Percentiles rank a stretch among this genome's conserved stretches.
These are phyloP conservation scores for Russula compacta DNA, from an alignment of 768 basidiomycete genomes.

Conservation along the genomic window DNA sequence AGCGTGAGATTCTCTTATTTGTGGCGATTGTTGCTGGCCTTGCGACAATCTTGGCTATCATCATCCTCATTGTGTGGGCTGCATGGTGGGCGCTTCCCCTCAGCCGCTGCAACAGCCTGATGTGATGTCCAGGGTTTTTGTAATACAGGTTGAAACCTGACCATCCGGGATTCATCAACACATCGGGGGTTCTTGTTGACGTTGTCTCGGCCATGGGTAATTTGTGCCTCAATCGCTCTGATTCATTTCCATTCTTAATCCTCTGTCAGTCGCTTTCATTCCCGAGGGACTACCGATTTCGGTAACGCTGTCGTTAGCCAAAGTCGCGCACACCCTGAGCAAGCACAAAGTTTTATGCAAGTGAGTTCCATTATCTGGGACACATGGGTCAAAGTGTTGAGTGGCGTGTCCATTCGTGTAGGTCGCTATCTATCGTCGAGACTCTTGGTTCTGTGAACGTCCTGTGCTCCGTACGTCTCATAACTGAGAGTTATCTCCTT, in stretches of 20 bases:
- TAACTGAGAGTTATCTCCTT: neutral
- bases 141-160: conserved; percentile 32
- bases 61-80: conserved; percentile 43
- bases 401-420: neutral
- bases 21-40: conserved; percentile 44
- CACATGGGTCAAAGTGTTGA: neutral
- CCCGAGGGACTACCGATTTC: conserved; percentile 47
- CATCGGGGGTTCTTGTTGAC: conserved; percentile 43
- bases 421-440: conserved; percentile 54
- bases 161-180: conserved; percentile 39
- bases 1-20: conserved; percentile 46
- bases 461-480: conserved; percentile 27
- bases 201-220: conserved; percentile 44
- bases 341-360: conserved; percentile 46
- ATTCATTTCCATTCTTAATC: neutral
- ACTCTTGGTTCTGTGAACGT: conserved; percentile 55
- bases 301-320: conserved; percentile 43
- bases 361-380: neutral
- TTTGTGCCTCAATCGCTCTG: neutral
- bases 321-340: conserved; percentile 38
- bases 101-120: conserved; percentile 4
- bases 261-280: conserved; percentile 35
- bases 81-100: conserved; percentile 27
- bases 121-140: neutral
- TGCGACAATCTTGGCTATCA: conserved; percentile 36